A percentile compares a stretch with the other conserved stretches of the same genome.
Conservation (phyloP, 805 yeast genomes). For the Metschnikowia aberdeeniae region DNA sequence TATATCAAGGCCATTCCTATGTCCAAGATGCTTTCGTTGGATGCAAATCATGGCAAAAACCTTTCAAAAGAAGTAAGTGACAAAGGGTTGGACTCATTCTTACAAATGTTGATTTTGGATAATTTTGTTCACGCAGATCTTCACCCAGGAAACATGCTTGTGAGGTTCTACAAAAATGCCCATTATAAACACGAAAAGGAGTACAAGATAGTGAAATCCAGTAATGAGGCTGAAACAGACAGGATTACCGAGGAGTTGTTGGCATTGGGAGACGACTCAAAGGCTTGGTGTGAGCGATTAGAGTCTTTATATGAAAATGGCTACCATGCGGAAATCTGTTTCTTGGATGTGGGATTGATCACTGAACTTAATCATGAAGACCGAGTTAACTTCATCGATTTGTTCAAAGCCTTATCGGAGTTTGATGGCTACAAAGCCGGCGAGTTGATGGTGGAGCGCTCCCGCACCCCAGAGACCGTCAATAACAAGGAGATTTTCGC, state of each 20-base stretch:
- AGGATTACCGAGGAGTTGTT: slow-evolving; percentile 41
- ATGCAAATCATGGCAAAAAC: slow-evolving; percentile 42
- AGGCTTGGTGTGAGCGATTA: slow-evolving; percentile 47
- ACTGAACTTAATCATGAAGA: slow-evolving; percentile 80
- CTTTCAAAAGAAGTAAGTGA: slow-evolving; percentile 69
- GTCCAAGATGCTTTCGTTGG: slow-evolving; percentile 57
- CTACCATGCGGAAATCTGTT: slow-evolving; percentile 81
- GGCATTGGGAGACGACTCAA: slow-evolving; percentile 28
- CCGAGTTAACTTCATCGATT: slow-evolving; percentile 79
- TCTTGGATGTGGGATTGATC: slow-evolving; percentile 89
- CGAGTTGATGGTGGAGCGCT: slow-evolving; percentile 90
- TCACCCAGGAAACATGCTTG: slow-evolving; percentile 93
- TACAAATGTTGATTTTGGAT: slow-evolving; percentile 88
- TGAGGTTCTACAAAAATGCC: slow-evolving; percentile 58
- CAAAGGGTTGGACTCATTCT: slow-evolving; percentile 83
- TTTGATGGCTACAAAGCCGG: slow-evolving; percentile 96
- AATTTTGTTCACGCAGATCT: slow-evolving; percentile 95
- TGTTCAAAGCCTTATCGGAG: slow-evolving; percentile 82
- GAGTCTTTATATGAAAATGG: slow-evolving; percentile 47
- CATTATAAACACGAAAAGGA: slow-evolving; percentile 39
- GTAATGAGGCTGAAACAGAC: slow-evolving; percentile 45
- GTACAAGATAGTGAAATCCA: slow-evolving; percentile 38
- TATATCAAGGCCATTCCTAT: slow-evolving; percentile 79
- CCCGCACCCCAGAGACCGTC: slow-evolving; percentile 92
- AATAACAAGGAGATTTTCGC: slow-evolving; percentile 82